Conservation (phyloP, 495 filamentous ascomycete species). For the Penicillium robsamsonii region DNA sequence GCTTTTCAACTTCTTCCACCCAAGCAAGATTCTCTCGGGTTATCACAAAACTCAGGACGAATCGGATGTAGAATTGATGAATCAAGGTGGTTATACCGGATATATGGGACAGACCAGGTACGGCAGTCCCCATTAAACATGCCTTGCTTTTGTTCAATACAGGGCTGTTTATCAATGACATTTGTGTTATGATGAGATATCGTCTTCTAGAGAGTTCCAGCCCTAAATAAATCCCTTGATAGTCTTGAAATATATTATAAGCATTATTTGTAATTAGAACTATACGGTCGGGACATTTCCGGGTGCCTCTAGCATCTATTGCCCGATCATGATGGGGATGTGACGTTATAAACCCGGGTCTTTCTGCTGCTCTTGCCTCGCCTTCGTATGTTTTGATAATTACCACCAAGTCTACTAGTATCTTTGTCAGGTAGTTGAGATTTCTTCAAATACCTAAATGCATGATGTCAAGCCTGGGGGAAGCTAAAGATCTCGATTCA, state of each 20-base stretch:
- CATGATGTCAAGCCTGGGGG: constrained; percentile 16
- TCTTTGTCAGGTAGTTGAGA: neutral
- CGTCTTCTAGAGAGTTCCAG: neutral
- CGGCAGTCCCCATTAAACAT: neutral
- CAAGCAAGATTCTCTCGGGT: constrained; percentile 14
- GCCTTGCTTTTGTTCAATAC: neutral
- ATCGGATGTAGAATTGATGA: constrained; percentile 18
- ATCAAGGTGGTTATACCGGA: neutral
- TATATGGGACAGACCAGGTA: neutral
- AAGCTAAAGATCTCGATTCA: constrained; percentile 16
- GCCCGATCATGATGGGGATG: neutral
- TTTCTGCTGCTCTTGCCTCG: neutral
- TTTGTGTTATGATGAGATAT: neutral
- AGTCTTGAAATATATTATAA: neutral
- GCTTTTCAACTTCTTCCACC: constrained; percentile 41
- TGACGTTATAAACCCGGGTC: neutral
- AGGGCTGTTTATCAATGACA: neutral
- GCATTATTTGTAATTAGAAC: neutral
- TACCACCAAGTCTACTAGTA: neutral
- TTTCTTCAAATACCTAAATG: neutral
- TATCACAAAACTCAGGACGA: neutral
- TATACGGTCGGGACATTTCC: neutral
- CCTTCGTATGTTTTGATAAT: neutral
- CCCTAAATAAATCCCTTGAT: neutral
- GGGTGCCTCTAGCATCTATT: neutral